phyloP scores from a whole-genome alignment of 176 grass and related monocot genomes.

The Zoysia pacifica region DNA sequence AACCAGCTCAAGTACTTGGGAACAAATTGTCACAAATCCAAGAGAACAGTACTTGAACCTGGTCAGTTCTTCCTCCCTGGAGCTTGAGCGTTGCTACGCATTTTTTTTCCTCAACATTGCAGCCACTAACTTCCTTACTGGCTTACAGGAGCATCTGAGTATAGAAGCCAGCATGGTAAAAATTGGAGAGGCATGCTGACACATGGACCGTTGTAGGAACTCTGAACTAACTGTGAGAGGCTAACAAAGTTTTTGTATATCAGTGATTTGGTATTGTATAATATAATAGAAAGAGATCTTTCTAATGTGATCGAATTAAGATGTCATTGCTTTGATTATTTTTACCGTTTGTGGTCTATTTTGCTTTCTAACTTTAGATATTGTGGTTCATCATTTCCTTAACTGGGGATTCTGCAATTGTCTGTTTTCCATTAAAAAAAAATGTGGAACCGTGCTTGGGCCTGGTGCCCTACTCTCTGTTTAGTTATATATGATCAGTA shows the following conservation, averaged over 20 bases:
- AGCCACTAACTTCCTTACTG: neutral
- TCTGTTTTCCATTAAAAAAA: slow-evolving; percentile 37
- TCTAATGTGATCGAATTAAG: slow-evolving; percentile 21
- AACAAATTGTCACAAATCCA: neutral
- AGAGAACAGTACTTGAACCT: slow-evolving; percentile 9
- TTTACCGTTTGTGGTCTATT: slow-evolving; percentile 9
- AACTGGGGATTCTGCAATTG: slow-evolving; percentile 27
- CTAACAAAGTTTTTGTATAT: slow-evolving; percentile 48
- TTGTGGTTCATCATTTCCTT: neutral
- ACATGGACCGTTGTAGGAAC: slow-evolving; percentile 8
- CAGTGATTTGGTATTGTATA: slow-evolving; percentile 38
- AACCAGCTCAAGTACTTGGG: slow-evolving; percentile 31
- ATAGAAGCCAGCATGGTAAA: slow-evolving; percentile 1
- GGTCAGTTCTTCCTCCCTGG: neutral
- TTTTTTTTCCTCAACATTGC: neutral
- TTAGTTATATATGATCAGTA: no score
- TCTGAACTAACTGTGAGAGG: slow-evolving; percentile 27
- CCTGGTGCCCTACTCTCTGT: no score
- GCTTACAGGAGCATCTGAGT: slow-evolving; percentile 12
- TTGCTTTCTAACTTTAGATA: slow-evolving; percentile 3
- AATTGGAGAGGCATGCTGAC: slow-evolving; percentile 25
- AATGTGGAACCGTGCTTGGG: neutral
- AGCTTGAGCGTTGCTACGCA: neutral
- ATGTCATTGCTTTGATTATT: slow-evolving; percentile 13
- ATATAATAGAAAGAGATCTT: slow-evolving; percentile 27